These are phyloP conservation scores for Sodiomyces alkalinus DNA, from an alignment of 2,329 filamentous ascomycete species.

Conservation along the genomic window DNA sequence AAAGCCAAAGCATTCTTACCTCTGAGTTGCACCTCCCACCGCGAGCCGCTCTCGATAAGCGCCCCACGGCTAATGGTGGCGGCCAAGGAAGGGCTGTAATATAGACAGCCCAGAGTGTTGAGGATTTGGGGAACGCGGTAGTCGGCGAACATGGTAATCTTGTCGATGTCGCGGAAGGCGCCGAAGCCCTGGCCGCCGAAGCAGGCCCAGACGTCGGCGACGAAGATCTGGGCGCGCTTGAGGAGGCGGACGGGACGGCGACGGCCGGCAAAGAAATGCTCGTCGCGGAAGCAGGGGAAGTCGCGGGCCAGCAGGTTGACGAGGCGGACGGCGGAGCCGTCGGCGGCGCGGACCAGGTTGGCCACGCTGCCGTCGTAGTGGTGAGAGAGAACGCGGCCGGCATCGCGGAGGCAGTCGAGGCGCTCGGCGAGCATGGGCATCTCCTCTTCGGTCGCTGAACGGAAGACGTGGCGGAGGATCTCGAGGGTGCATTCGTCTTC, in stretches of 20 bases:
- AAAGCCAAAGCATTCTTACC: conserved; percentile 31
- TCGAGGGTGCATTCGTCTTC: conserved; percentile 63
- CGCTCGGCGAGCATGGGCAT: conserved; percentile 75
- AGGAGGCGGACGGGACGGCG: conserved; percentile 60
- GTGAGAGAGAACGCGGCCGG: conserved; percentile 64
- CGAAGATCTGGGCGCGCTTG: conserved; percentile 90
- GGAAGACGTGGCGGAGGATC: conserved; percentile 61
- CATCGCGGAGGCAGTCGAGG: conserved; percentile 66
- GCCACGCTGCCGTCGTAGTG: conserved; percentile 59
- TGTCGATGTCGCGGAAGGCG: conserved; percentile 76
- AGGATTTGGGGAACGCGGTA: conserved; percentile 94
- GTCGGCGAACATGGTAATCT: conserved; percentile 97
- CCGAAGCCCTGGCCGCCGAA: conserved; percentile 74
- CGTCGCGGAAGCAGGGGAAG: conserved; percentile 78
- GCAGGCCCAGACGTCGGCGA: conserved; percentile 92
- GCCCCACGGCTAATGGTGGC: conserved; percentile 50
- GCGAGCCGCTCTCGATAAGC: conserved; percentile 53
- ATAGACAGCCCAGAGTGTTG: conserved; percentile 64
- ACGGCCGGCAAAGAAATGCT: conserved; percentile 57
- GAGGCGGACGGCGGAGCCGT: conserved; percentile 65
- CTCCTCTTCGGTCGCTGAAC: conserved; percentile 71
- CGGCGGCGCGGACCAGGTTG: conserved; percentile 58
- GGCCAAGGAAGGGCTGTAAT: conserved; percentile 69
- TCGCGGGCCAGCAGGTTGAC: conserved; percentile 74
- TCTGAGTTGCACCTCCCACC: conserved; percentile 76